Evolutionary conservation across 495 filamentous ascomycete species (phyloP).

Genomic region (Talaromyces proteolyticus): DNA sequence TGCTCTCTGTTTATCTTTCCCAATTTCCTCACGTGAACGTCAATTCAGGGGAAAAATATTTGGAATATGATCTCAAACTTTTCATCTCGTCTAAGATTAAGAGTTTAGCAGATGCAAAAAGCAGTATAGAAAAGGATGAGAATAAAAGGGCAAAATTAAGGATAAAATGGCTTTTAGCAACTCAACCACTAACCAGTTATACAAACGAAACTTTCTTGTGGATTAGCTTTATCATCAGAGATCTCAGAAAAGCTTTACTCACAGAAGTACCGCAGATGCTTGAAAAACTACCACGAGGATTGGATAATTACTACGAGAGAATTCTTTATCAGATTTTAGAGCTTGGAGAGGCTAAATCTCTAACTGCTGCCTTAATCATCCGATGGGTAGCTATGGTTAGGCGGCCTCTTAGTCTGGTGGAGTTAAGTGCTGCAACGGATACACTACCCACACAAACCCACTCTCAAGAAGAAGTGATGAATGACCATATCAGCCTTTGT

Average conservation of each 20-base stretch:
- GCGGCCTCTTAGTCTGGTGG: neutral
- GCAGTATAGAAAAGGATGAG: neutral
- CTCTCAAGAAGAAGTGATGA: neutral
- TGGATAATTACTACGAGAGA: neutral
- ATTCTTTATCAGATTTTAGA: neutral
- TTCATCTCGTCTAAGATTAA: neutral
- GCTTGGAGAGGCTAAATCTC: neutral
- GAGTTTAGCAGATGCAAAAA: constrained; percentile 1
- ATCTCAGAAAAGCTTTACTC: neutral
- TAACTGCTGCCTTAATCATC: neutral
- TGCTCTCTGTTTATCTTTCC: neutral
- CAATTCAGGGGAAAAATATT: neutral
- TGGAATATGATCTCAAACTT: neutral
- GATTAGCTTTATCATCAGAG: neutral
- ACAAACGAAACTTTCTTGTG: neutral
- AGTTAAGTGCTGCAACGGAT: neutral
- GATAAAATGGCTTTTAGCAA: neutral
- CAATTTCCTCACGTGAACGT: neutral
- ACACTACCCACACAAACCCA: neutral
- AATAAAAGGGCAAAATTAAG: neutral
- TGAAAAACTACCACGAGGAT: neutral
- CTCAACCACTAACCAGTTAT: neutral
- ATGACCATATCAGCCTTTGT: neutral
- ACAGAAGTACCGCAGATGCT: neutral
- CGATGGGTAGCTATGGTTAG: neutral